A percentile compares a stretch with the other conserved stretches of the same genome.
Evolutionary conservation across 208 protist genomes (phyloP).

Genomic region (Lotmaria passim): DNA sequence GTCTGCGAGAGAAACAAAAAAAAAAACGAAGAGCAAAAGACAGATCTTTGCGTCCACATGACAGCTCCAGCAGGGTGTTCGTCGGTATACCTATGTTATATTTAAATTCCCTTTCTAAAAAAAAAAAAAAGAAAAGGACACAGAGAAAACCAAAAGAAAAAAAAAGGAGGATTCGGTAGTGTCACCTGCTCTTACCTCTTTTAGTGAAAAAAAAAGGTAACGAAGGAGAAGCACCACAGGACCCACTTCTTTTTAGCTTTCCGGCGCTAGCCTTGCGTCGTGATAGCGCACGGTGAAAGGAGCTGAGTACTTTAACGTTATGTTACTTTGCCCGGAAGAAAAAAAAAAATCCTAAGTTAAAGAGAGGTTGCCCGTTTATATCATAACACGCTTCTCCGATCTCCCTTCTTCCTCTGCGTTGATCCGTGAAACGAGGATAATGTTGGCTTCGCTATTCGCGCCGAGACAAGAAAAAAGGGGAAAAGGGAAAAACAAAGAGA

Average conservation of each 20-base stretch:
- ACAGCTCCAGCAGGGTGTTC: background rate
- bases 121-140: background rate
- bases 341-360: conserved; percentile 8
- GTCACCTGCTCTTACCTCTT: background rate
- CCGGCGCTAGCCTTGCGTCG: background rate
- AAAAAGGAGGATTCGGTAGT: background rate
- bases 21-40: background rate
- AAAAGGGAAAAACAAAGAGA: background rate
- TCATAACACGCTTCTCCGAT: background rate
- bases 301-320: background rate
- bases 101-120: conserved; percentile 16
- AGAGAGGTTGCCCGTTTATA: conserved; percentile 1
- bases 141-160: no score
- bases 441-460: background rate
- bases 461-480: background rate
- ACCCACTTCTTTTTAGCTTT: background rate
- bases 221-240: background rate
- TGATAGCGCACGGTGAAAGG: conserved; percentile 1
- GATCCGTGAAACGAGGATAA: background rate
- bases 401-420: background rate
- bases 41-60: conserved; percentile 7
- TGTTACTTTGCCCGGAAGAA: conserved; percentile 9
- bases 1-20: conserved; percentile 7
- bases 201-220: background rate
- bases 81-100: conserved; percentile 5